phyloP scores from a whole-genome alignment of 345 rosid genomes.

The Ceriops tagal region DNA sequence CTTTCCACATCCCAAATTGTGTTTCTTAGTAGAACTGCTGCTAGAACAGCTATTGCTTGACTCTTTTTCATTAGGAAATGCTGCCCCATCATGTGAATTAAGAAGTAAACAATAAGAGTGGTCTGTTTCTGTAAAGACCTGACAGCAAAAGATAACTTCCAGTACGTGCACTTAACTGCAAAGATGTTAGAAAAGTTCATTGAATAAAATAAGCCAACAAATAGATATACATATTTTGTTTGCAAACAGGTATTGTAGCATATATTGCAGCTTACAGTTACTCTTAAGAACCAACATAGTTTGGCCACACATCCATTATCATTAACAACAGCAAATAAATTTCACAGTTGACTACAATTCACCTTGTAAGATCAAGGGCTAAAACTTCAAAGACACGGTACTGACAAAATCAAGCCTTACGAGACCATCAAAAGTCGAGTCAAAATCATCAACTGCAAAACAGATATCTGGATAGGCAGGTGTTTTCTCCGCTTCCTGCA shows the following conservation, averaged over 20 bases:
- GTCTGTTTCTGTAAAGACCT: constrained; percentile 82
- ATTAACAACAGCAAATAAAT: not conserved
- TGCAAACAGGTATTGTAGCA: not conserved
- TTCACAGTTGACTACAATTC: not conserved
- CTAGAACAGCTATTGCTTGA: constrained; percentile 44
- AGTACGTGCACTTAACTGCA: not conserved
- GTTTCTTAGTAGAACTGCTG: constrained; percentile 26
- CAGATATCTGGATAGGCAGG: constrained; percentile 97
- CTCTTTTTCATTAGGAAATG: constrained; percentile 65
- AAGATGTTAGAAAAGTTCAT: not conserved
- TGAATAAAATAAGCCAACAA: not conserved
- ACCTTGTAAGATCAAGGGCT: constrained; percentile 1
- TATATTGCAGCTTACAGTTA: not conserved
- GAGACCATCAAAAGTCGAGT: constrained; percentile 96
- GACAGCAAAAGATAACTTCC: not conserved
- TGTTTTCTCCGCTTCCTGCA: constrained; percentile 82
- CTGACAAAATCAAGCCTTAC: constrained; percentile 24
- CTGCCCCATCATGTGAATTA: constrained; percentile 89
- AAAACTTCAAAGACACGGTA: not conserved
- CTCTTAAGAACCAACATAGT: too few species aligned
- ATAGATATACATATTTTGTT: not conserved
- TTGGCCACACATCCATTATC: not conserved
- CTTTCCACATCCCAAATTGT: constrained; percentile 32
- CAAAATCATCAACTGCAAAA: constrained; percentile 93
- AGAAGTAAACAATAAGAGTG: constrained; percentile 93